A percentile compares a stretch with the other conserved stretches of the same genome.
Conservation (phyloP, 495 filamentous ascomycete genomes). For the Talaromyces ruber region DNA sequence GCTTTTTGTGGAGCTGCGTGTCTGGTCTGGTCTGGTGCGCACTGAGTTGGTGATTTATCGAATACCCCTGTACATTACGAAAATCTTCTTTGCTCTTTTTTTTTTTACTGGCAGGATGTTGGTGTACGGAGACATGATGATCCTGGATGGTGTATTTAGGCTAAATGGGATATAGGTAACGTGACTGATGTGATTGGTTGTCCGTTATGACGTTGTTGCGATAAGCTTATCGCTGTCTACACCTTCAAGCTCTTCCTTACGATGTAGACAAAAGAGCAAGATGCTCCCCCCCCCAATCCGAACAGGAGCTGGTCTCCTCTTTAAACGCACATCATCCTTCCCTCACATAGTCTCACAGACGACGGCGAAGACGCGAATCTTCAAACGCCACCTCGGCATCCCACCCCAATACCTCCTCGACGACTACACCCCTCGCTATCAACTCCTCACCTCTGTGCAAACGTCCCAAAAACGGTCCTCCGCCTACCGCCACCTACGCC, state of each 20-base stretch:
- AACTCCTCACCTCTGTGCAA: slow-evolving; percentile 48
- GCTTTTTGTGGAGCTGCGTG: not conserved
- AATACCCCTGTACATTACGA: slow-evolving; percentile 1
- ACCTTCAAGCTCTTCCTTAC: not conserved
- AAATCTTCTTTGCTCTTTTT: not conserved
- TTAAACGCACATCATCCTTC: not conserved
- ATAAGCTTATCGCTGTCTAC: not conserved
- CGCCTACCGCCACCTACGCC: slow-evolving; percentile 58
- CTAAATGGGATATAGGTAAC: not conserved
- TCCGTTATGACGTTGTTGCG: not conserved
- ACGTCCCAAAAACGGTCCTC: slow-evolving; percentile 54
- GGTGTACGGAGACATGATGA: not conserved
- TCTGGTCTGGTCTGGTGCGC: not conserved
- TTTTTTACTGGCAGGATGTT: not conserved
- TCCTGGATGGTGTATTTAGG: not conserved
- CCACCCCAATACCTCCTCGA: slow-evolving; percentile 71
- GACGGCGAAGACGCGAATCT: not conserved
- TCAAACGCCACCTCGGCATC: slow-evolving; percentile 47
- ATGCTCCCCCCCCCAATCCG: no score
- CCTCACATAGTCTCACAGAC: not conserved
- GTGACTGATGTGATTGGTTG: not conserved
- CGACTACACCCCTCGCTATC: slow-evolving; percentile 60
- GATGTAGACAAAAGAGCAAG: no score
- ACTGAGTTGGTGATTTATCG: not conserved
- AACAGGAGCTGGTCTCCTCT: not conserved